Evolutionary conservation across 1,284 basidiomycete species (phyloP).

Genomic region (Fomitopsis betulina): DNA sequence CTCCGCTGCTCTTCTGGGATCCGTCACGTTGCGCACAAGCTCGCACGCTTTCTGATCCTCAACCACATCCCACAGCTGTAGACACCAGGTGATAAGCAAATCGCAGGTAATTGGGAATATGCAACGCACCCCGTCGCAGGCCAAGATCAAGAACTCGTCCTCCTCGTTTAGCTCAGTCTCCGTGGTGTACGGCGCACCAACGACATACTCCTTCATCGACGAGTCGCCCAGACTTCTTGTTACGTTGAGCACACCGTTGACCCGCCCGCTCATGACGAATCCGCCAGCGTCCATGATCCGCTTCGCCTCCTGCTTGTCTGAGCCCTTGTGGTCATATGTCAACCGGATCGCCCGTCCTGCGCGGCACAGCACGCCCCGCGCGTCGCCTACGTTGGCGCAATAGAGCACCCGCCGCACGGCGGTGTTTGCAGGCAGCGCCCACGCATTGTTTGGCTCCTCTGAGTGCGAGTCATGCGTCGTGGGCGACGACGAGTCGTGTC

Average conservation of each 20-base stretch:
- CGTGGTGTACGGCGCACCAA: constrained; percentile 96
- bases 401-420: constrained; percentile 77
- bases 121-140: constrained; percentile 86
- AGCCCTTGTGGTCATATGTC: constrained; percentile 99
- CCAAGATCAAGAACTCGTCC: constrained; percentile 94
- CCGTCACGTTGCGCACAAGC: constrained; percentile 67
- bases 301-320: constrained; percentile 95
- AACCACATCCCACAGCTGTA: constrained; percentile 95
- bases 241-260: constrained; percentile 96
- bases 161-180: constrained; percentile 88
- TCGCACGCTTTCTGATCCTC: constrained; percentile 92
- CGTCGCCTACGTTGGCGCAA: constrained; percentile 95
- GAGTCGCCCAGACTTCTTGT: constrained; percentile 96
- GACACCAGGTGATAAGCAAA: background rate
- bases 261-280: constrained; percentile 97
- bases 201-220: constrained; percentile 99
- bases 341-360: constrained; percentile 87
- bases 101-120: background rate
- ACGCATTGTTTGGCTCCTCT: constrained; percentile 12
- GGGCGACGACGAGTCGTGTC: constrained; percentile 14
- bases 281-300: constrained; percentile 97
- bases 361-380: constrained; percentile 85
- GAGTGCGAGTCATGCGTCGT: background rate
- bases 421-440: constrained; percentile 43
- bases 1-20: constrained; percentile 83